Evolutionary conservation across 805 yeast species (phyloP).

Genomic region (Pichia kluyveri): DNA sequence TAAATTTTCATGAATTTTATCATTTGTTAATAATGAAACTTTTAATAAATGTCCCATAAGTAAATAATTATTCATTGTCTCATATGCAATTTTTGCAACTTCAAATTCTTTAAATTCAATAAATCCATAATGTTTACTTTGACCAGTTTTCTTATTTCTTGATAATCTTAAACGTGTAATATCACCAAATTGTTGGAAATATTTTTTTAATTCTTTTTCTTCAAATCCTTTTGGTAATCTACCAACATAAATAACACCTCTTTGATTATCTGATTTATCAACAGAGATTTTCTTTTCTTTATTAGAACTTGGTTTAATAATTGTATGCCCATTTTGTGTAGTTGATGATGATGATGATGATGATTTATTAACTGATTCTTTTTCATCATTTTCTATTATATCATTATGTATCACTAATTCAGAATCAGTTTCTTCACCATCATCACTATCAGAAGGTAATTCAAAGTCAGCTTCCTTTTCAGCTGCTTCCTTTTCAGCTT

Average conservation of each 20-base stretch:
- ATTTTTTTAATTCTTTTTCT: constrained; percentile 68
- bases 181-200: constrained; percentile 87
- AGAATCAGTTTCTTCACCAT: constrained; percentile 11
- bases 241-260: constrained; percentile 80
- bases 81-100: constrained; percentile 84
- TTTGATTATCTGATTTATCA: constrained; percentile 18
- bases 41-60: constrained; percentile 80
- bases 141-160: constrained; percentile 84
- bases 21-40: constrained; percentile 45
- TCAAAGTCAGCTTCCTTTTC: constrained; percentile 11
- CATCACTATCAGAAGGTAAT: constrained; percentile 11
- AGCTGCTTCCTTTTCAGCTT: too few species aligned
- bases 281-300: constrained; percentile 1
- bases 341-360: not conserved
- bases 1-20: constrained; percentile 45
- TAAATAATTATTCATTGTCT: constrained; percentile 92
- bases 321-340: constrained; percentile 17
- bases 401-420: not conserved
- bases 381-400: constrained; percentile 3
- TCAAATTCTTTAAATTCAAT: constrained; percentile 67
- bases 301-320: constrained; percentile 10
- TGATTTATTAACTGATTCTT: too few species aligned
- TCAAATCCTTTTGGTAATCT: constrained; percentile 90
- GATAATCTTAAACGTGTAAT: constrained; percentile 72
- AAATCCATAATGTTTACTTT: constrained; percentile 86